Evolutionary conservation across 2,329 filamentous ascomycete genomes (phyloP).

Genomic region (Didymella pomorum): DNA sequence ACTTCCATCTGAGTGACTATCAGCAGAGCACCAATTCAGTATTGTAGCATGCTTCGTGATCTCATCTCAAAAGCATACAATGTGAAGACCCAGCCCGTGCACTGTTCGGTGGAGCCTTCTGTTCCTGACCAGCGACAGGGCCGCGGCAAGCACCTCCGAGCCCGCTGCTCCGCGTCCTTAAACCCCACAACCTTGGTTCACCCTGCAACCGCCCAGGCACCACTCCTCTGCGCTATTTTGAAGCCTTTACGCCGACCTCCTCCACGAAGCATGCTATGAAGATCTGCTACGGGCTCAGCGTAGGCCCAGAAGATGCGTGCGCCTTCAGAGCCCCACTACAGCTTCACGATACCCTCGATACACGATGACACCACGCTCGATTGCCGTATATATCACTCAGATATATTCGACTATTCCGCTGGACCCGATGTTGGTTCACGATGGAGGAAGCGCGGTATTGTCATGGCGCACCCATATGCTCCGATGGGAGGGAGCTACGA

Average conservation of each 20-base stretch:
- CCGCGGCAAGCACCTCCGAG: slow-evolving; percentile 6
- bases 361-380: slow-evolving; percentile 79
- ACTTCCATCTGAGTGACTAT: too few relatives aligned
- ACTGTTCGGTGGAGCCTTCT: neutral
- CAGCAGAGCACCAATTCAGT: neutral
- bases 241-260: neutral
- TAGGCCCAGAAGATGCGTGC: slow-evolving; percentile 37
- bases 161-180: slow-evolving; percentile 5
- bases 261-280: slow-evolving; percentile 35
- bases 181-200: slow-evolving; percentile 3
- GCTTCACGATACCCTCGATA: slow-evolving; percentile 83
- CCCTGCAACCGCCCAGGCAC: slow-evolving; percentile 4
- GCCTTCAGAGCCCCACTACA: slow-evolving; percentile 51
- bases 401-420: slow-evolving; percentile 29
- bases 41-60: too few relatives aligned
- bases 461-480: slow-evolving; percentile 91
- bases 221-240: neutral
- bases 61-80: neutral
- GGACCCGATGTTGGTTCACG: neutral
- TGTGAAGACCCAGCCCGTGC: neutral
- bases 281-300: slow-evolving; percentile 29
- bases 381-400: slow-evolving; percentile 79
- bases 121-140: slow-evolving; percentile 9
- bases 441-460: slow-evolving; percentile 60
- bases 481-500: slow-evolving; percentile 86